Evolutionary conservation across 1,284 basidiomycete genomes (phyloP), one percentile per base, ranked within the genome.

Genomic region (Ustilago tritici): DNA sequence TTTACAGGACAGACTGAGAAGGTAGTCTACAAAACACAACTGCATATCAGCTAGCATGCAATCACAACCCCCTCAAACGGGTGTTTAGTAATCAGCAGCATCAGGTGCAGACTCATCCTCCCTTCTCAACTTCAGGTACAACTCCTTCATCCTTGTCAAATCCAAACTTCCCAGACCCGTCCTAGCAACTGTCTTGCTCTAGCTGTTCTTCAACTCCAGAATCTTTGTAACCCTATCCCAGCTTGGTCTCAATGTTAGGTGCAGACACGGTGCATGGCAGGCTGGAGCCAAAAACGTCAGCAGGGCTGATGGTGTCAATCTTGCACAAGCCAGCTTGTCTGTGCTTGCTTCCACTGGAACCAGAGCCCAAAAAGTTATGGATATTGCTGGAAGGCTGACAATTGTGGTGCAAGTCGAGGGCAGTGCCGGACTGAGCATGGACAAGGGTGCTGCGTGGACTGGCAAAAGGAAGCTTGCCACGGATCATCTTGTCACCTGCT

Each of bases 301-400:
- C 79, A 6, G 83, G 83, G 56, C 82, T 80, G 60, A 85, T 81
- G n/a, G 83, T 85, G 49, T 84, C 82, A 49, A 65, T 53, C 61
- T 76, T 78, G 63, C 70, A 66, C 32, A 69, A 72, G 3, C 56
- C 41, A 3, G 61, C 65, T 14, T 70, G 74, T 56, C 65, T 72
- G 66, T 71, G 74, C 46, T 38, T 68, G 61, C 40, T 65, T 34
- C 31, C 61, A 28, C 41, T 60, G 32, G 54, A 9, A 15, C 56
- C 62, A 9, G 59, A 56, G 28, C 73, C 62, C 43, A 71, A 43
- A 35, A 76, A 68, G 55, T 76, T 65, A 0, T 68, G 68, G n/a
- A 76, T 71, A 47, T 62, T 76, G 61, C 64, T 68, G 2, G 68
- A 71, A n/a, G 69, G 74, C 52, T 64, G 72, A 28, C 71, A 63